Evolutionary conservation across 805 yeast species (phyloP).

Genomic region (Yarrowia phangngaensis): DNA sequence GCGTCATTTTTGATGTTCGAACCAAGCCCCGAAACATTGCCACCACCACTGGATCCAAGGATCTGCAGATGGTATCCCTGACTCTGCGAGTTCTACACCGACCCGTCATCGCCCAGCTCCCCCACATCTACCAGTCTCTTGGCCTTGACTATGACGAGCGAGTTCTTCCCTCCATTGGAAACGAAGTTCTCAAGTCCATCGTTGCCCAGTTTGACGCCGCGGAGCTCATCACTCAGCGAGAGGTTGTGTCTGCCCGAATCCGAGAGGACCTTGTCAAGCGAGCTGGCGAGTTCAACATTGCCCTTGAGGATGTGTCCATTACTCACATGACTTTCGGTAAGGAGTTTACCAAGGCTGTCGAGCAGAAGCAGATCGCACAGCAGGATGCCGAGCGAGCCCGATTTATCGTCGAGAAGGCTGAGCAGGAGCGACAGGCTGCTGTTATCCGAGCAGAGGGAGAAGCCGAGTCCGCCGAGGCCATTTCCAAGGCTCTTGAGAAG

Average conservation of each 20-base stretch:
- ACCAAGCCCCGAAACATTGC: slow-evolving; percentile 91
- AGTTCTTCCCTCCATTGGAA: slow-evolving; percentile 95
- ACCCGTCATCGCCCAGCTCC: slow-evolving; percentile 81
- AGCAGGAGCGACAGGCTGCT: slow-evolving; percentile 92
- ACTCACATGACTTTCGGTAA: slow-evolving; percentile 96
- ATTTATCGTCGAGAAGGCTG: slow-evolving; percentile 89
- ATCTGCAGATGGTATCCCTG: slow-evolving; percentile 89
- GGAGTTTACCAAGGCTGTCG: slow-evolving; percentile 97
- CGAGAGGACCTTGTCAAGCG: slow-evolving; percentile 78
- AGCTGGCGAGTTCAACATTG: slow-evolving; percentile 84
- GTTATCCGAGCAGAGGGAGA: slow-evolving; percentile 98
- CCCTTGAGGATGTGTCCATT: slow-evolving; percentile 92
- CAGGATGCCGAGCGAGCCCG: slow-evolving; percentile 98
- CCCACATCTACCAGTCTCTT: slow-evolving; percentile 81
- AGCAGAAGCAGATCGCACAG: slow-evolving; percentile 97
- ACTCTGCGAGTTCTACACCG: slow-evolving; percentile 91
- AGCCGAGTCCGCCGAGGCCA: slow-evolving; percentile 96
- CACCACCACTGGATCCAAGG: slow-evolving; percentile 95
- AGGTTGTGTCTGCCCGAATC: slow-evolving; percentile 83
- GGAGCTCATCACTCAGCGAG: slow-evolving; percentile 96
- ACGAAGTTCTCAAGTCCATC: slow-evolving; percentile 92
- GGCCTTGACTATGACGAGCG: slow-evolving; percentile 96
- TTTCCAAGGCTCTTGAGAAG: slow-evolving; percentile 85
- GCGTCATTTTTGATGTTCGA: slow-evolving; percentile 85
- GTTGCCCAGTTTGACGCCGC: slow-evolving; percentile 99